Evolutionary conservation across 2,329 filamentous ascomycete species (phyloP).

Genomic region (Falciphora oryzae): DNA sequence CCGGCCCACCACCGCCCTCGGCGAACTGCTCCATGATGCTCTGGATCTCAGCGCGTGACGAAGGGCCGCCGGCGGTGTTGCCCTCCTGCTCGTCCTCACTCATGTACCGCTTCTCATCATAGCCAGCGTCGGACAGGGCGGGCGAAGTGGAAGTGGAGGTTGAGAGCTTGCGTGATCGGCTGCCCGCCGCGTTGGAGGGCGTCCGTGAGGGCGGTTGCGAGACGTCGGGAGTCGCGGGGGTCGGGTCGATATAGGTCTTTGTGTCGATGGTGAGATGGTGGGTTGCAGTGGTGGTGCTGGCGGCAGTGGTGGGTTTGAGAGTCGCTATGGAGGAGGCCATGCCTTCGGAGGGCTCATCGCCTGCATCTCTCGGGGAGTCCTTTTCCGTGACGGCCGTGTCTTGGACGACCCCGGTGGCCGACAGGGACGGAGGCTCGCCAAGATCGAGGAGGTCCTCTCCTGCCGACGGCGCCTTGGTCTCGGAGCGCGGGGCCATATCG

Average conservation of each 20-base stretch:
- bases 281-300: constrained; percentile 29
- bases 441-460: constrained; percentile 7
- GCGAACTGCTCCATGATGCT: constrained; percentile 97
- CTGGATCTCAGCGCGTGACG: constrained; percentile 79
- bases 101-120: constrained; percentile 50
- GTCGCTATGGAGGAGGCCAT: constrained; percentile 38
- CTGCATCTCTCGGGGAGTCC: not conserved
- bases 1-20: constrained; percentile 64
- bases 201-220: constrained; percentile 55
- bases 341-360: constrained; percentile 10
- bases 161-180: constrained; percentile 31
- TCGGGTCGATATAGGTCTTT: constrained; percentile 48
- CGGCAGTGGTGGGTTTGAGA: constrained; percentile 38
- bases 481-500: constrained; percentile 7
- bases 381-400: constrained; percentile 7
- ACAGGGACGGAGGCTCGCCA: constrained; percentile 6
- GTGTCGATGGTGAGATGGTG: constrained; percentile 42
- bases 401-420: constrained; percentile 4
- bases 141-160: constrained; percentile 38
- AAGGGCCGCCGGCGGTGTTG: not conserved
- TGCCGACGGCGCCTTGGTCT: not conserved
- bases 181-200: constrained; percentile 47
- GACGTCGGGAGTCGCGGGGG: constrained; percentile 48
- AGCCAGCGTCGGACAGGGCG: constrained; percentile 47
- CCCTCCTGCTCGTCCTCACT: constrained; percentile 63